Conservation (phyloP, 208 protist genomes). For the Leptomonas pyrrhocoris region DNA sequence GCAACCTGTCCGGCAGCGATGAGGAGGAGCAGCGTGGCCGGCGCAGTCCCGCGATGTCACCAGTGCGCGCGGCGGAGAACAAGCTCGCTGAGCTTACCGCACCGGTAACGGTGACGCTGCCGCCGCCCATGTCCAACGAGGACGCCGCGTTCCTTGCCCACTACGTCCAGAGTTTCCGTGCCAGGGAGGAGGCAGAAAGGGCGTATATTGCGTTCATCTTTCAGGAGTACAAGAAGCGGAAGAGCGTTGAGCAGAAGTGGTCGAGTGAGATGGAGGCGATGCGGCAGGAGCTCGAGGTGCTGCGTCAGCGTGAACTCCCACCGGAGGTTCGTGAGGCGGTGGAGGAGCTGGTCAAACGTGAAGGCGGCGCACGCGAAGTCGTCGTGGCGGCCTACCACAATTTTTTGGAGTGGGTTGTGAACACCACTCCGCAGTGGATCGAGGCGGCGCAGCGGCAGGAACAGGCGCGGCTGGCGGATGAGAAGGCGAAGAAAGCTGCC, state of each 20-base stretch:
- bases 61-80: constrained; percentile 18
- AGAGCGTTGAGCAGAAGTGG: constrained; percentile 57
- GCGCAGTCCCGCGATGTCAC: constrained; percentile 24
- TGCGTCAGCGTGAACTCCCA: constrained; percentile 45
- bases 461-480: constrained; percentile 27
- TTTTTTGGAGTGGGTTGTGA: constrained; percentile 65
- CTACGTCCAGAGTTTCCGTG: constrained; percentile 13
- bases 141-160: constrained; percentile 14
- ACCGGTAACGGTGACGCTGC: constrained; percentile 35
- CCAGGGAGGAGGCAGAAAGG: constrained; percentile 40
- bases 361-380: constrained; percentile 35
- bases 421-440: constrained; percentile 68
- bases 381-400: constrained; percentile 38
- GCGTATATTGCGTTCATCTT: constrained; percentile 67
- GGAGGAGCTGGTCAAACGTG: constrained; percentile 27
- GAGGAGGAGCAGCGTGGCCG: constrained; percentile 25
- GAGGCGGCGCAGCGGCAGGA: constrained; percentile 45
- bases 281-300: constrained; percentile 22
- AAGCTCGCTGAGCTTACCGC: constrained; percentile 34
- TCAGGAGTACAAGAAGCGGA: constrained; percentile 80
- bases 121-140: constrained; percentile 30
- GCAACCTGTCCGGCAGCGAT: constrained; percentile 19
- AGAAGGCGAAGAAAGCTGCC: constrained; percentile 45
- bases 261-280: constrained; percentile 21
- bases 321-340: constrained; percentile 44